Conservation (phyloP, 768 basidiomycete genomes). For the Cubamyces sp. region DNA sequence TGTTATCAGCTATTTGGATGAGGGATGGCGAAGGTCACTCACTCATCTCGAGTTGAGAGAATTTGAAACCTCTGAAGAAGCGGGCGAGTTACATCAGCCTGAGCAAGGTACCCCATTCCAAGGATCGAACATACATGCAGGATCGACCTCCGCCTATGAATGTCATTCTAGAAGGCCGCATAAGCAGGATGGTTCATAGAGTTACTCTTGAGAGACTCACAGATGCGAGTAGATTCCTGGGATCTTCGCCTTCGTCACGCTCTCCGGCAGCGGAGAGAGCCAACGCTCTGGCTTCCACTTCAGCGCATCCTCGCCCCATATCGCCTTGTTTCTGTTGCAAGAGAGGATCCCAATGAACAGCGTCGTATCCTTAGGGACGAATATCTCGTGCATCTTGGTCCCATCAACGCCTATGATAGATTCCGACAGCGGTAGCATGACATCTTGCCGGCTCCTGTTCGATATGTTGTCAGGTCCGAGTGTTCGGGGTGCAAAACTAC, state of each 20-base stretch:
- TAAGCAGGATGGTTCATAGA: too few relatives aligned
- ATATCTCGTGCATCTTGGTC: constrained; percentile 10
- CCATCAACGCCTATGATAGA: constrained; percentile 21
- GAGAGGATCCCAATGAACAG: constrained; percentile 26
- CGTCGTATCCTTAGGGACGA: constrained; percentile 22
- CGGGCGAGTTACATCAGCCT: not conserved
- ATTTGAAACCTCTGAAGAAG: constrained; percentile 44
- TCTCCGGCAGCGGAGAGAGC: constrained; percentile 14
- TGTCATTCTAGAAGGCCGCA: constrained; percentile 7
- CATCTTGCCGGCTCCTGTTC: not conserved
- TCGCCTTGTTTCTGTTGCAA: constrained; percentile 26
- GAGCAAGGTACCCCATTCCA: not conserved
- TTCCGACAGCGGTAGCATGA: constrained; percentile 15
- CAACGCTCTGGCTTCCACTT: constrained; percentile 32
- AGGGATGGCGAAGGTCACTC: constrained; percentile 16
- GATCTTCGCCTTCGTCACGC: constrained; percentile 14
- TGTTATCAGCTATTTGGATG: not conserved
- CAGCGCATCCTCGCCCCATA: constrained; percentile 32
- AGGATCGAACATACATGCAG: constrained; percentile 17
- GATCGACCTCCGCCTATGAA: constrained; percentile 15
- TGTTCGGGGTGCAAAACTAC: not conserved
- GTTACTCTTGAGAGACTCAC: not conserved
- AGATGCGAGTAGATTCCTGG: constrained; percentile 20
- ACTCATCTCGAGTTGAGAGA: constrained; percentile 50
- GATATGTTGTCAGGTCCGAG: not conserved